A percentile compares a stretch with the other conserved stretches of the same genome.
phyloP scores from a whole-genome alignment of 306 rosid species.

The Leucaena leucocephala region DNA sequence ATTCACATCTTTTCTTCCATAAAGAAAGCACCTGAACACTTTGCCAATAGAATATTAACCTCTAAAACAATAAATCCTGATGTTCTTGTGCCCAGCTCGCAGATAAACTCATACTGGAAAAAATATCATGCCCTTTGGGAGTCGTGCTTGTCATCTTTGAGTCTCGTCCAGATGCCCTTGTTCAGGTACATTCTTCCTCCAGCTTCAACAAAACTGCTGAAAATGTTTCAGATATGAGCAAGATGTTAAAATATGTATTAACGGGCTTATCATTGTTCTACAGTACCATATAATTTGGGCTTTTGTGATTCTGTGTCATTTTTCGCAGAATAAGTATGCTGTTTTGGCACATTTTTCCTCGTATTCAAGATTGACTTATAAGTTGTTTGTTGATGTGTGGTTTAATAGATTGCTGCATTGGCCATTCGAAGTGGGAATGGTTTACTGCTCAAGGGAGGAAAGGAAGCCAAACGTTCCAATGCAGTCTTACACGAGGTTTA shows the following conservation, averaged over 20 bases:
- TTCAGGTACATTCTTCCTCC: slow-evolving; percentile 60
- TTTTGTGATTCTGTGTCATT: background rate
- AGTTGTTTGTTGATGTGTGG: slow-evolving; percentile 33
- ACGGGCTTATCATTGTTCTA: background rate
- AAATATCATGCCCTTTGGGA: slow-evolving; percentile 74
- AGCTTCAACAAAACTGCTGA: slow-evolving; percentile 25
- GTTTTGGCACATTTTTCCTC: background rate
- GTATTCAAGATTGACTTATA: background rate
- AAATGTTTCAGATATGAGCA: slow-evolving; percentile 20
- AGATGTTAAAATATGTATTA: slow-evolving; percentile 8
- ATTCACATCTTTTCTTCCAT: slow-evolving; percentile 18
- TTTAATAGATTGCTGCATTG: slow-evolving; percentile 77
- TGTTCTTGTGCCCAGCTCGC: slow-evolving; percentile 66
- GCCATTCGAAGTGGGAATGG: slow-evolving; percentile 95
- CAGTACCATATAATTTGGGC: background rate
- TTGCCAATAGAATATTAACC: slow-evolving; percentile 18
- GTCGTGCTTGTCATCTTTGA: slow-evolving; percentile 83
- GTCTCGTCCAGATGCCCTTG: slow-evolving; percentile 97
- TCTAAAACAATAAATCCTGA: background rate
- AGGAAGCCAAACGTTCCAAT: slow-evolving; percentile 85
- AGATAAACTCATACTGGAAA: slow-evolving; percentile 75
- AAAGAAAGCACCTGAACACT: slow-evolving; percentile 4
- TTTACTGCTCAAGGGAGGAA: slow-evolving; percentile 91
- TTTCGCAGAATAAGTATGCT: background rate
- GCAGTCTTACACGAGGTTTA: slow-evolving; percentile 80